phyloP scores from a whole-genome alignment of 306 rosid genomes.

The Leucaena leucocephala region DNA sequence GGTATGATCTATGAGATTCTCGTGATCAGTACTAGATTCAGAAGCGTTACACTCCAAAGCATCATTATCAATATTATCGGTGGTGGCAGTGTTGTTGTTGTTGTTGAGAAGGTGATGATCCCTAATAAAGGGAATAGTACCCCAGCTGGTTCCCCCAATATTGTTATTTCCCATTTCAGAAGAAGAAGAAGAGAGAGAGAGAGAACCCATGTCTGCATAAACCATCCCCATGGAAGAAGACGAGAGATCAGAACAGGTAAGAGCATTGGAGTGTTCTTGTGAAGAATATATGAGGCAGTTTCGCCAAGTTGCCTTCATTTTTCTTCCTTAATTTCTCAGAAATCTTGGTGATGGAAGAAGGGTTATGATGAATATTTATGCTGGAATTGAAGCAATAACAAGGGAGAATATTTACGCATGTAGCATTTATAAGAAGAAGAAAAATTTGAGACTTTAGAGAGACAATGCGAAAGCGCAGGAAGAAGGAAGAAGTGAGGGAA shows the following conservation, averaged over 20 bases:
- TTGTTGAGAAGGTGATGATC: constrained; percentile 41
- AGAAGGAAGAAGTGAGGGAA: neutral
- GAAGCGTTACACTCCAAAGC: constrained; percentile 50
- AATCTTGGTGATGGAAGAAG: constrained; percentile 16
- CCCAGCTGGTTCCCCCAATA: neutral
- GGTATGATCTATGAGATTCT: neutral
- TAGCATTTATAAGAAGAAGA: neutral
- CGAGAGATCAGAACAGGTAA: constrained; percentile 32
- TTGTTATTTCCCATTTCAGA: neutral
- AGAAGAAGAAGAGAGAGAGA: constrained; percentile 54
- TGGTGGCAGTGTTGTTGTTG: constrained; percentile 42
- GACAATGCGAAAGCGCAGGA: neutral
- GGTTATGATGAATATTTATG: constrained; percentile 39
- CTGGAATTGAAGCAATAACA: too few relatives aligned
- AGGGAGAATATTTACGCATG: neutral
- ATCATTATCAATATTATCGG: constrained; percentile 9
- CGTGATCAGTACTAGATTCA: constrained; percentile 56
- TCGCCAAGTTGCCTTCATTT: constrained; percentile 49
- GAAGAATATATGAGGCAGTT: constrained; percentile 39
- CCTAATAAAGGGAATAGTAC: constrained; percentile 47
- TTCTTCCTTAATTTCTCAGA: constrained; percentile 40
- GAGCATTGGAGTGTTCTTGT: constrained; percentile 40
- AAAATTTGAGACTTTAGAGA: constrained; percentile 30
- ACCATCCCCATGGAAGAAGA: constrained; percentile 59
- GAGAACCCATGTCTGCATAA: constrained; percentile 66